Conservation (phyloP, 2,329 filamentous ascomycete species). For the Mollisia scopiformis region DNA sequence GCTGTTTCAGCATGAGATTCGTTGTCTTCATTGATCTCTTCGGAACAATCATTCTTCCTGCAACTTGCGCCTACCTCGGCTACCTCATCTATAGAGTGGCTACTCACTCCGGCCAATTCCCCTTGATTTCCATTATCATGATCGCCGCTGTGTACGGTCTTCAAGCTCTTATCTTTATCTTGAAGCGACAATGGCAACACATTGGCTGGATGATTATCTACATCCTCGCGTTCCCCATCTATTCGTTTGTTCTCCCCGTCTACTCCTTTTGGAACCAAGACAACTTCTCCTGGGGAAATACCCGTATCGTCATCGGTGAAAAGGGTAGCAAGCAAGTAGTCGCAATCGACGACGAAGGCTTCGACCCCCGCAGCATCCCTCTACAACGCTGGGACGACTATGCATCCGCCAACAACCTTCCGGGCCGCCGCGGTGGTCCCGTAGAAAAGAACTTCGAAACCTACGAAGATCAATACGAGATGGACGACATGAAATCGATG, state of each 20-base stretch:
- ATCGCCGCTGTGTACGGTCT: slow-evolving; percentile 92
- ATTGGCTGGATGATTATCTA: slow-evolving; percentile 99
- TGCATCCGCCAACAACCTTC: slow-evolving; percentile 81
- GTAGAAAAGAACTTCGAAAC: slow-evolving; percentile 67
- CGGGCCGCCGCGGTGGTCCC: slow-evolving; percentile 79
- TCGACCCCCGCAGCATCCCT: slow-evolving; percentile 90
- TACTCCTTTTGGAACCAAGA: slow-evolving; percentile 99
- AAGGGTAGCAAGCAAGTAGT: slow-evolving; percentile 90
- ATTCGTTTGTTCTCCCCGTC: slow-evolving; percentile 85
- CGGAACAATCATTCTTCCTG: slow-evolving; percentile 89
- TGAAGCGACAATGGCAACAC: slow-evolving; percentile 98
- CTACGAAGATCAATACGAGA: slow-evolving; percentile 84
- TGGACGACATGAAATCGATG: slow-evolving; percentile 97
- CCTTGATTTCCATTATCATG: slow-evolving; percentile 85
- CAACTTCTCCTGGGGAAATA: slow-evolving; percentile 99
- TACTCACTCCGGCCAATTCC: slow-evolving; percentile 73
- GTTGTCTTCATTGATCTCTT: slow-evolving; percentile 93
- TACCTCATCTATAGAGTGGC: slow-evolving; percentile 85
- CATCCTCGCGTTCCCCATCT: slow-evolving; percentile 91
- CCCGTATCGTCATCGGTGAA: slow-evolving; percentile 94
- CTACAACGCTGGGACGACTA: slow-evolving; percentile 98
- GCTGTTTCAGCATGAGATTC: slow-evolving; percentile 97
- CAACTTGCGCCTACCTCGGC: slow-evolving; percentile 82
- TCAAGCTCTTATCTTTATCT: slow-evolving; percentile 92
- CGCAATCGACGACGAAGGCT: slow-evolving; percentile 80